Conservation (phyloP, 306 rosid species). For the Cercis canadensis region DNA sequence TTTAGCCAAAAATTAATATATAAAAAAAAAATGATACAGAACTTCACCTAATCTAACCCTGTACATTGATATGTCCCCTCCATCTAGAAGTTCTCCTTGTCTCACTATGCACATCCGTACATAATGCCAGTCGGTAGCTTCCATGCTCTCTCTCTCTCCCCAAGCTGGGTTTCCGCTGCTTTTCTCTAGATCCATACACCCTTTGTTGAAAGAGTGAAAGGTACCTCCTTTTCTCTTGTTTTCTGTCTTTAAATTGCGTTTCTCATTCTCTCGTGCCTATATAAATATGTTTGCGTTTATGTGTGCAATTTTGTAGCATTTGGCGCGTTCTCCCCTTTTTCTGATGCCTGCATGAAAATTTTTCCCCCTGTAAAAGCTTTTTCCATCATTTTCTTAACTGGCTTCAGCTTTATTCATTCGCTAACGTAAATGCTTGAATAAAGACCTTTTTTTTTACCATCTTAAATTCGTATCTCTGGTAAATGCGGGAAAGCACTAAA, state of each 20-base stretch:
- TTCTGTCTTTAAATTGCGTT: background rate
- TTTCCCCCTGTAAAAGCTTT: background rate
- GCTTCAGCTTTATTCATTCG: background rate
- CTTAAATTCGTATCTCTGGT: background rate
- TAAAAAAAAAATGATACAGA: too few species aligned
- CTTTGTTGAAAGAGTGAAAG: constrained; percentile 18
- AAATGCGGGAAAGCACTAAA: too few species aligned
- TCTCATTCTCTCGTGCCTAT: background rate
- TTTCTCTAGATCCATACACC: constrained; percentile 29
- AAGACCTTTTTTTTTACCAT: background rate
- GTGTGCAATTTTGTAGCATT: background rate
- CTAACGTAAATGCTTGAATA: background rate
- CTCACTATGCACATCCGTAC: too few species aligned
- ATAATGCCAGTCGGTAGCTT: constrained; percentile 5
- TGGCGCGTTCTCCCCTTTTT: background rate
- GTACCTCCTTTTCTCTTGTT: constrained; percentile 17
- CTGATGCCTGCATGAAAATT: background rate
- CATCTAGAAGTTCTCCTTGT: too few species aligned
- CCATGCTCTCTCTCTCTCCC: background rate
- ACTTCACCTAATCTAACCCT: too few species aligned
- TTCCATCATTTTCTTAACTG: background rate
- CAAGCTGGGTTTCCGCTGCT: background rate
- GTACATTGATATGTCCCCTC: too few species aligned
- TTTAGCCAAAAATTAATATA: too few species aligned
- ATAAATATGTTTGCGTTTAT: background rate